Evolutionary conservation across 1,284 basidiomycete species (phyloP).

Genomic region (Stereum hirsutum): DNA sequence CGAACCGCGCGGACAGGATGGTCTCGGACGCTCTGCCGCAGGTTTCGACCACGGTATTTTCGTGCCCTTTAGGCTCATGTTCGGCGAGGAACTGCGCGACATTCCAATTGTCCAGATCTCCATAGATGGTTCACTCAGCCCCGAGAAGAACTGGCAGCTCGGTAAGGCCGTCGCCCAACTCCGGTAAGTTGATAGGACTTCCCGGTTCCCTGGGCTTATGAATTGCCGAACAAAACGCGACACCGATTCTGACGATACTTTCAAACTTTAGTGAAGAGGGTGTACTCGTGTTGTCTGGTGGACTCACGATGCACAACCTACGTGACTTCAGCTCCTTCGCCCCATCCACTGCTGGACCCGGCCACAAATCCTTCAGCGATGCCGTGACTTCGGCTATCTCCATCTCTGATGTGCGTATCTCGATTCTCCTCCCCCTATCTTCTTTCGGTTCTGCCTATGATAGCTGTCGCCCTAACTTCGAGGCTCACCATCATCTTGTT

Average conservation of each 20-base stretch:
- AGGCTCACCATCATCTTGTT: no score
- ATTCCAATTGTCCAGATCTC: slow-evolving; percentile 66
- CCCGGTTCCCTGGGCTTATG: slow-evolving; percentile 4
- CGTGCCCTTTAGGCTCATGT: slow-evolving; percentile 71
- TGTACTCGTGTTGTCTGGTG: slow-evolving; percentile 63
- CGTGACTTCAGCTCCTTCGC: slow-evolving; percentile 43
- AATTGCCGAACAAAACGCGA: no score
- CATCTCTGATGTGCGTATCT: slow-evolving; percentile 35
- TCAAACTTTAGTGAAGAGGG: slow-evolving; percentile 53
- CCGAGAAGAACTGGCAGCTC: slow-evolving; percentile 54
- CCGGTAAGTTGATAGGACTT: slow-evolving; percentile 26
- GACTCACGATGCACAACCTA: slow-evolving; percentile 61
- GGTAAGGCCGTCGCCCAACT: slow-evolving; percentile 55
- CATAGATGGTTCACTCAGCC: slow-evolving; percentile 51
- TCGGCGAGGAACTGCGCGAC: slow-evolving; percentile 48
- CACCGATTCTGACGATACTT: no score
- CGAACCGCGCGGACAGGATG: slow-evolving; percentile 58
- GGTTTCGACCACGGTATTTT: slow-evolving; percentile 67
- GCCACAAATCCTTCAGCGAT: slow-evolving; percentile 47
- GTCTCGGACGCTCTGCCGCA: slow-evolving; percentile 54
- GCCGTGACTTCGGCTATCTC: slow-evolving; percentile 49
- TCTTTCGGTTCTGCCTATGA: no score
- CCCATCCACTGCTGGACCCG: slow-evolving; percentile 34
- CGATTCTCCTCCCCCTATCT: slow-evolving; percentile 12
- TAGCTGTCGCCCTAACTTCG: no score